These are phyloP conservation scores for Sungouiella thailandica DNA, from an alignment of 805 yeast genomes.

Conservation along the genomic window DNA sequence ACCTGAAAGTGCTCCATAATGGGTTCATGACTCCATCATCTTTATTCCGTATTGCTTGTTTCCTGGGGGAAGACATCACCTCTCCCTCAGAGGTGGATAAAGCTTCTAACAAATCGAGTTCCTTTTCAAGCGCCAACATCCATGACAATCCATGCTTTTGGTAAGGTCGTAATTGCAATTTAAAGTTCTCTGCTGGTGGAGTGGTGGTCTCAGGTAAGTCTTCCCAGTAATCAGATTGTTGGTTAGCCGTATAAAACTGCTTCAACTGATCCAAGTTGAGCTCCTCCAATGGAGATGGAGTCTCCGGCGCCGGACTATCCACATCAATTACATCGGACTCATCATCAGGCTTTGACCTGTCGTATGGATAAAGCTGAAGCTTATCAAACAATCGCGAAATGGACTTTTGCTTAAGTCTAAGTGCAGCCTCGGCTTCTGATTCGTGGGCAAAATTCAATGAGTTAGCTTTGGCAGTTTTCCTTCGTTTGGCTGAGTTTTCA, in stretches of 20 bases:
- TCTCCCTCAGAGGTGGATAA: conserved; percentile 19
- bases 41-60: conserved; percentile 17
- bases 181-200: conserved; percentile 43
- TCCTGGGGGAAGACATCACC: conserved; percentile 23
- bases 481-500: conserved; percentile 15
- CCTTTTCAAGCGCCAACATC: conserved; percentile 81
- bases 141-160: conserved; percentile 84
- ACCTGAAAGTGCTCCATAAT: conserved; percentile 71
- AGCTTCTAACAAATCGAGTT: conserved; percentile 40
- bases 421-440: conserved; percentile 46
- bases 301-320: conserved; percentile 12
- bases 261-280: conserved; percentile 69
- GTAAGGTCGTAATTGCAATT: conserved; percentile 60
- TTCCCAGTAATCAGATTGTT: conserved; percentile 51
- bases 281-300: conserved; percentile 26
- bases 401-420: conserved; percentile 52
- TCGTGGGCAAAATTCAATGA: conserved; percentile 36
- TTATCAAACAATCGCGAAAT: conserved; percentile 51
- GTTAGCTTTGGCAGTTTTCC: conserved; percentile 9
- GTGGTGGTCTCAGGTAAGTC: conserved; percentile 62
- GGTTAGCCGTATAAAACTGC: conserved; percentile 68
- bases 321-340: not conserved
- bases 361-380: conserved; percentile 29
- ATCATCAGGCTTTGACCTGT: conserved; percentile 6
- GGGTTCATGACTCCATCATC: conserved; percentile 68